phyloP scores from a whole-genome alignment of 306 rosid genomes.

The Urtica urens region DNA sequence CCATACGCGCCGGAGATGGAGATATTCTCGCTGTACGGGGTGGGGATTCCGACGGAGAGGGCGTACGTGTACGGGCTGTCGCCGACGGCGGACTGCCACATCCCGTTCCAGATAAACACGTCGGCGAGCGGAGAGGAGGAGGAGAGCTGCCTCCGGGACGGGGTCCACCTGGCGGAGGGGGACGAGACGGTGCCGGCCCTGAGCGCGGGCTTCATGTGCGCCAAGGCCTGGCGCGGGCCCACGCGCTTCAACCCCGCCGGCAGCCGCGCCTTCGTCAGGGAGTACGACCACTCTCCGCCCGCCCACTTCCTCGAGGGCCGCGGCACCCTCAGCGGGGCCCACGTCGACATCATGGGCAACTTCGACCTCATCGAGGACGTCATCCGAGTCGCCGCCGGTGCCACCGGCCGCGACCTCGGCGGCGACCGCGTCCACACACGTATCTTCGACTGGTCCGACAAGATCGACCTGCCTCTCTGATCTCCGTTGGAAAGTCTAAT shows the following conservation, averaged over 20 bases:
- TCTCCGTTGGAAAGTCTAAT: neutral
- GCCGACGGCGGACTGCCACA: conserved; percentile 52
- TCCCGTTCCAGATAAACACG: conserved; percentile 67
- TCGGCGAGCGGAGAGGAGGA: conserved; percentile 39
- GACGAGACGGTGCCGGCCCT: conserved; percentile 82
- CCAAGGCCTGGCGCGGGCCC: conserved; percentile 74
- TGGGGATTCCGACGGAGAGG: conserved; percentile 80
- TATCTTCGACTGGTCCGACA: conserved; percentile 73
- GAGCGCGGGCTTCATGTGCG: conserved; percentile 84
- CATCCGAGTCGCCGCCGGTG: conserved; percentile 70
- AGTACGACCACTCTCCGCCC: conserved; percentile 74
- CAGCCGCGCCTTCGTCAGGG: conserved; percentile 39
- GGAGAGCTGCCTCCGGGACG: conserved; percentile 49
- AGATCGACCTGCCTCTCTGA: conserved; percentile 43
- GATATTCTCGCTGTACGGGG: conserved; percentile 73
- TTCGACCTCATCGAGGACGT: conserved; percentile 73
- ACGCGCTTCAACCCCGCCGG: conserved; percentile 75
- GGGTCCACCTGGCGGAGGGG: conserved; percentile 66
- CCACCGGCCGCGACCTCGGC: conserved; percentile 58
- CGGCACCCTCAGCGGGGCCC: conserved; percentile 81
- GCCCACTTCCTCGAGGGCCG: conserved; percentile 65
- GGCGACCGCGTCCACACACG: conserved; percentile 61
- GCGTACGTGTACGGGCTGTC: conserved; percentile 62
- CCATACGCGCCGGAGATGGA: conserved; percentile 90
- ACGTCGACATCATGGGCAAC: conserved; percentile 88